Evolutionary conservation across 1,284 basidiomycete species (phyloP), one percentile per base, ranked within the genome.

Genomic region (Ganoderma lingzhi): DNA sequence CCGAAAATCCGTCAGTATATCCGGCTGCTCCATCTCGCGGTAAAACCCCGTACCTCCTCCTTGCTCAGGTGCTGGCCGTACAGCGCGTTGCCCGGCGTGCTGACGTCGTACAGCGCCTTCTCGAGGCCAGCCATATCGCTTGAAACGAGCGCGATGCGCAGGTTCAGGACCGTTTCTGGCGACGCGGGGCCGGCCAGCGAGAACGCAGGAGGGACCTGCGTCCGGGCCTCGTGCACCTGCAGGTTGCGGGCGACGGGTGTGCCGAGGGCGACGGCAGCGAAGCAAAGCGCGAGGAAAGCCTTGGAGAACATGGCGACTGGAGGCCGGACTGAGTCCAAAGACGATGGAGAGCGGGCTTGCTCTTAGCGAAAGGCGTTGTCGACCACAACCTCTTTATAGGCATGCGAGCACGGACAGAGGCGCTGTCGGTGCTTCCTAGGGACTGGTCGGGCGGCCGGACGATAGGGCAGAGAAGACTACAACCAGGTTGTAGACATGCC

Each of bases 121-220:
- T 82, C 78, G 42, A 84, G 80, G 9, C 82, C 83, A 9, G 73
- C 76, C 44, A 78, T 75, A 70, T 84, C 69, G 70, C 67, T 75
- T 70, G 79, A 79, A 53, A 74, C 76, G 65, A 83, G 78, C 58
- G 78, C 80, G 37, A 83, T 73, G 48, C 80, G 79, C 67, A 82
- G 69, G 67, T 76, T 76, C 42, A 82, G 74, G 53, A 70, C 70
- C 35, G 75, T 70, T 63, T 78, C 74, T 4, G 73, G 67, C 3
- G 78, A 62, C 8, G 81, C 79, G 19, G 79, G 59, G 32, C 77
- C 78, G 32, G 65, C 65, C 65, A 73, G 66, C 41, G 72, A 66
- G 73, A 79, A 82, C 56, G 78, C 79, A 6, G 64, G 64, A 12
- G 81, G 81, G 35, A 75, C 64, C 35, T 60, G 66, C n/a, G 73